Conservation (phyloP, 2,329 filamentous ascomycete genomes). For the Nemania serpens region DNA sequence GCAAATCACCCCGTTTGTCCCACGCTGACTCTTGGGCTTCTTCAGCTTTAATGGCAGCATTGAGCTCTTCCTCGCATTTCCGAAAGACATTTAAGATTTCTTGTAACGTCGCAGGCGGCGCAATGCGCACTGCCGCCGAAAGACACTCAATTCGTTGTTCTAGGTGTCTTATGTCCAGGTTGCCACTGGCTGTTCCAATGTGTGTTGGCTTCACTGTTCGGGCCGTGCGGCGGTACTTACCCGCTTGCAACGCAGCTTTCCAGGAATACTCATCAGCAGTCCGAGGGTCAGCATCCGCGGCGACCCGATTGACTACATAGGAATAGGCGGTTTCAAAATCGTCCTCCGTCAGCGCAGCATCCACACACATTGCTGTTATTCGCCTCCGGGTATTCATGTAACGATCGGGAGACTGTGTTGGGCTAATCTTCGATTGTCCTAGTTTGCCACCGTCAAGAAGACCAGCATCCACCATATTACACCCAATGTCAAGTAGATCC, state of each 20-base stretch:
- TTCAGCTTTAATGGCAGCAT: constrained; percentile 68
- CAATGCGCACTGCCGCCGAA: constrained; percentile 73
- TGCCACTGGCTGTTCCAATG: constrained; percentile 62
- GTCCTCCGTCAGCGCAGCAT: constrained; percentile 75
- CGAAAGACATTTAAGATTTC: constrained; percentile 78
- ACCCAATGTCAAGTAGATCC: constrained; percentile 71
- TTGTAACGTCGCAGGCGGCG: constrained; percentile 70
- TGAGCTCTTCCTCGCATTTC: constrained; percentile 77
- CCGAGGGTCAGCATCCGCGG: constrained; percentile 41
- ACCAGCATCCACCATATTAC: constrained; percentile 67
- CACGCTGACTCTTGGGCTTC: constrained; percentile 71
- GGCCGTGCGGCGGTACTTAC: constrained; percentile 67
- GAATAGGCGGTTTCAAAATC: constrained; percentile 88
- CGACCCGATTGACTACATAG: constrained; percentile 74
- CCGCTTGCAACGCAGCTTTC: constrained; percentile 78
- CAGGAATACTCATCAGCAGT: constrained; percentile 71
- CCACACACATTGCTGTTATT: constrained; percentile 79
- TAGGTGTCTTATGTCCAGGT: constrained; percentile 69
- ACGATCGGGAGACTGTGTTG: constrained; percentile 38
- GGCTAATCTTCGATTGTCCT: constrained; percentile 32
- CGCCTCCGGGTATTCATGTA: constrained; percentile 61
- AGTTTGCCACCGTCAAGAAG: constrained; percentile 46
- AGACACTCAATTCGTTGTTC: constrained; percentile 84
- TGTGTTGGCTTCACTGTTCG: constrained; percentile 62
- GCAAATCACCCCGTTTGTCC: constrained; percentile 67